phyloP scores from a whole-genome alignment of 805 yeast species.

The Pichia insulana region DNA sequence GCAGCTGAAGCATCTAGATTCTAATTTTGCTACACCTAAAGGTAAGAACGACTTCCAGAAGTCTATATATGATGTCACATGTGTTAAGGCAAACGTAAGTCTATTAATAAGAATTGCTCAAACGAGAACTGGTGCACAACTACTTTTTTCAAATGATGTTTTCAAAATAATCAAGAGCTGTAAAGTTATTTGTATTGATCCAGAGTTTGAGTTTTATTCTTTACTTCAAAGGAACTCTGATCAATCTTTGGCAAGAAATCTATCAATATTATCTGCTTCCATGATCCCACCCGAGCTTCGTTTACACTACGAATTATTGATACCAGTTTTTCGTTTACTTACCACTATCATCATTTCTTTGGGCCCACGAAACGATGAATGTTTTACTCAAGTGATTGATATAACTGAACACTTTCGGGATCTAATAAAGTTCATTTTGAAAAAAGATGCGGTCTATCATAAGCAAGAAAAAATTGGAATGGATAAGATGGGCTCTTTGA shows the following conservation, averaged over 20 bases:
- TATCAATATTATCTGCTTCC: slow-evolving; percentile 32
- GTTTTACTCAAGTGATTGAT: slow-evolving; percentile 42
- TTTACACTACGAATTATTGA: slow-evolving; percentile 48
- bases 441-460: slow-evolving; percentile 19
- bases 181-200: slow-evolving; percentile 56
- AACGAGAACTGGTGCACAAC: slow-evolving; percentile 68
- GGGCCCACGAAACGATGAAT: slow-evolving; percentile 65
- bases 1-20: slow-evolving; percentile 53
- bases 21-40: slow-evolving; percentile 19
- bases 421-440: slow-evolving; percentile 44
- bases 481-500: slow-evolving; percentile 3
- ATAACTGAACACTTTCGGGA: slow-evolving; percentile 45
- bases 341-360: slow-evolving; percentile 60
- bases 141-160: slow-evolving; percentile 64
- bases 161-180: slow-evolving; percentile 53
- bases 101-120: slow-evolving; percentile 69
- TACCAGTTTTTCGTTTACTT: slow-evolving; percentile 68
- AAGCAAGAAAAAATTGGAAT: background rate
- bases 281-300: too few relatives aligned
- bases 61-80: slow-evolving; percentile 64
- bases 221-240: slow-evolving; percentile 16
- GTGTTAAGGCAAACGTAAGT: slow-evolving; percentile 62
- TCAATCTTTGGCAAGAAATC: slow-evolving; percentile 2
- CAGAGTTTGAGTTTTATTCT: slow-evolving; percentile 45
- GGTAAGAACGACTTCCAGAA: slow-evolving; percentile 33